Evolutionary conservation across 495 filamentous ascomycete genomes (phyloP), one percentile per base, ranked within the genome.

Genomic region (Podospora didyma): DNA sequence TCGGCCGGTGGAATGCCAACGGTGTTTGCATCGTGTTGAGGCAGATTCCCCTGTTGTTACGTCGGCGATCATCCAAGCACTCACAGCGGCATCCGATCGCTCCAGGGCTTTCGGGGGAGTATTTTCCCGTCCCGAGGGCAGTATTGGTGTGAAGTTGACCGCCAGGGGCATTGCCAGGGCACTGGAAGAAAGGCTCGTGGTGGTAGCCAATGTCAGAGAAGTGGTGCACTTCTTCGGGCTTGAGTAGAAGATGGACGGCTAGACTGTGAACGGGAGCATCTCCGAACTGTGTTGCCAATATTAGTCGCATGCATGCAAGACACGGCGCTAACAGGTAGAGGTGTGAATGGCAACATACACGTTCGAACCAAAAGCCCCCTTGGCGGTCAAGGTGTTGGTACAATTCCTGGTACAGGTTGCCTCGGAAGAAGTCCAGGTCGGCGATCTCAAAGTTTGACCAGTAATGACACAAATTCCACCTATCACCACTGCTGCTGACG

Each of bases 401-500:
- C 21, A 79, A 71, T 20, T 74, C 66, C 46, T 72, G 71, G 56
- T 81, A 81, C 34, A 63, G 70, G 21, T 66, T 52, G 24, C 72
- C 61, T 20, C 78, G 73, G 61, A 77, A 81, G 56, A 81, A 79
- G 52, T 77, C 75, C 17, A 81, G 64, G 53, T 75, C 70, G 49
- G 70, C 79, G 49, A 81, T 80, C 60, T 81, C 79, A 21, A 81
- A 81, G 47, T 81, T 81, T 56, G 71, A 75, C 78, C 78, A 81
- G 56, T 80, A 81, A 58, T 81, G 78, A 55, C 78, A 81, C n/a
- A 73, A 60, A 53, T 77, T 81, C 70, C 79, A 81, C 26, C 64
- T 55, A 37, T 74, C 70, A 21, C 72, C 74, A 17, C 57, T 5
- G 0, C 53, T 31, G 48, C 71, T 66, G 55, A 65, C 67, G 52